Evolutionary conservation across 2,329 filamentous ascomycete species (phyloP).

Genomic region (Helicocarpus griseus): DNA sequence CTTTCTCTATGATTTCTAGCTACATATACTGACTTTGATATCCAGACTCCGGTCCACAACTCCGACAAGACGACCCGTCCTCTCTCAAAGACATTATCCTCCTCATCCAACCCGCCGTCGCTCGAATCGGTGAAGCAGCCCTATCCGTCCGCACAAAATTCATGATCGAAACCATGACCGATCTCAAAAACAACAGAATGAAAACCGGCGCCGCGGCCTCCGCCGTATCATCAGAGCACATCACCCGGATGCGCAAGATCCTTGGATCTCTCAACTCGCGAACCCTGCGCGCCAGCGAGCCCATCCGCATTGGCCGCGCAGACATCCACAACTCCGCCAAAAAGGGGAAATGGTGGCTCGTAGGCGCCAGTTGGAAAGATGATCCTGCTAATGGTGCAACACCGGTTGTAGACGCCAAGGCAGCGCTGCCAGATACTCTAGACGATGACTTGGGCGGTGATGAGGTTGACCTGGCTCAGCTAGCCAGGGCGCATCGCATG

Average conservation of each 20-base stretch:
- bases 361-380: slow-evolving; percentile 78
- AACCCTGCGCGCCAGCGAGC: slow-evolving; percentile 63
- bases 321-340: slow-evolving; percentile 79
- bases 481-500: slow-evolving; percentile 76
- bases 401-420: neutral
- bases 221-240: slow-evolving; percentile 67
- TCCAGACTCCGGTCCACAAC: slow-evolving; percentile 60
- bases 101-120: slow-evolving; percentile 63
- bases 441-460: slow-evolving; percentile 36
- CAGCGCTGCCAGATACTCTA: slow-evolving; percentile 10
- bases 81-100: slow-evolving; percentile 81
- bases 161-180: slow-evolving; percentile 94
- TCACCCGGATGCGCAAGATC: slow-evolving; percentile 78
- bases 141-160: slow-evolving; percentile 86
- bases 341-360: slow-evolving; percentile 96
- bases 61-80: slow-evolving; percentile 81
- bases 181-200: slow-evolving; percentile 86
- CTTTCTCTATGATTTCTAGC: neutral
- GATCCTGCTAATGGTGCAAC: slow-evolving; percentile 14
- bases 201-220: slow-evolving; percentile 66
- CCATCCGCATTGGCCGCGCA: slow-evolving; percentile 67
- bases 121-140: slow-evolving; percentile 56
- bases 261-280: slow-evolving; percentile 62
- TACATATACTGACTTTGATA: slow-evolving; percentile 10
- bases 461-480: slow-evolving; percentile 55